phyloP scores from a whole-genome alignment of 2,329 filamentous ascomycete genomes.

The Escovopsis sp. region DNA sequence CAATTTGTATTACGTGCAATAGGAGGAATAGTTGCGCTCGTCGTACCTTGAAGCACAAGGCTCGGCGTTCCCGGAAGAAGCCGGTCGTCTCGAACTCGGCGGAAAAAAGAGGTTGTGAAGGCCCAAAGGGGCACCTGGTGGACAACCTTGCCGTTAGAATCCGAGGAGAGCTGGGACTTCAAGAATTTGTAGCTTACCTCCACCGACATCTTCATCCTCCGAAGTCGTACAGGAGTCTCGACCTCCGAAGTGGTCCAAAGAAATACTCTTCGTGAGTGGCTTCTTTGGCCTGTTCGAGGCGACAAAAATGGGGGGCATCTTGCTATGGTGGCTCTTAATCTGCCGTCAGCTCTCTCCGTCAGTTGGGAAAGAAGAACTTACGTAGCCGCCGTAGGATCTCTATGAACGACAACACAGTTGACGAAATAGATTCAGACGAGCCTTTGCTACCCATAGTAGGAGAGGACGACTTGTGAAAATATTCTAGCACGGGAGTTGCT shows the following conservation, averaged over 20 bases:
- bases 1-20: background rate
- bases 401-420: too few species aligned
- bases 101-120: background rate
- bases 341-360: background rate
- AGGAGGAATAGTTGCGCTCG: background rate
- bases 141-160: background rate
- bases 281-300: slow-evolving; percentile 1
- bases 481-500: background rate
- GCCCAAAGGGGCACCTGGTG: background rate
- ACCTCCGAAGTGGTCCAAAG: slow-evolving; percentile 1
- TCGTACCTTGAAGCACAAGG: background rate
- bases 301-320: slow-evolving; percentile 1
- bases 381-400: too few species aligned
- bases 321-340: background rate
- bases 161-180: background rate
- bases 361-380: background rate
- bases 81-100: background rate
- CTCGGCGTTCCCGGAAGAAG: background rate
- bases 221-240: background rate
- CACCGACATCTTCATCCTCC: background rate
- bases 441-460: background rate
- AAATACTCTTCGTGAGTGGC: slow-evolving; percentile 3
- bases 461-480: background rate
- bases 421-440: background rate
- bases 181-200: background rate